A percentile compares a stretch with the other conserved stretches of the same genome.
Conservation (phyloP, 2,329 filamentous ascomycete species). For the Penicillium concentricum region DNA sequence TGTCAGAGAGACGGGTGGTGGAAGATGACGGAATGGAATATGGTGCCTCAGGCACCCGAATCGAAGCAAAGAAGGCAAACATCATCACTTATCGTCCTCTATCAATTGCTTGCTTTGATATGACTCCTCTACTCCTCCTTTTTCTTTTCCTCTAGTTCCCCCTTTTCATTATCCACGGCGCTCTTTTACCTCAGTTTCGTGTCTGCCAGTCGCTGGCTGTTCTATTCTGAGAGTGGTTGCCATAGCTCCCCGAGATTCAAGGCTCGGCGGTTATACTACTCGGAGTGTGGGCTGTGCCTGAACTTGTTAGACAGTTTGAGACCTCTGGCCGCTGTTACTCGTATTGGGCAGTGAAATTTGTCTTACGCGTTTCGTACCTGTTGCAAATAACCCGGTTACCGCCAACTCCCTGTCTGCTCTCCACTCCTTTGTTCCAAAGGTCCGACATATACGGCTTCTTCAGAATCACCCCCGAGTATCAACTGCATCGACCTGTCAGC, state of each 20-base stretch:
- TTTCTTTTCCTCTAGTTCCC: constrained; percentile 5
- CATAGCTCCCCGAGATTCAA: constrained; percentile 6
- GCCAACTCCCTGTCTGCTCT: not conserved
- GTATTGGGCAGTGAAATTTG: constrained; percentile 9
- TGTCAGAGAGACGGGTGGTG: not conserved
- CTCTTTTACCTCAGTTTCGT: not conserved
- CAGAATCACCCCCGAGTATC: constrained; percentile 1
- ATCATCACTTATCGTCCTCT: constrained; percentile 22
- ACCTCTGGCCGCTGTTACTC: constrained; percentile 10
- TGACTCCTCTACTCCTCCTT: constrained; percentile 6
- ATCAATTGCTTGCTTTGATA: constrained; percentile 6
- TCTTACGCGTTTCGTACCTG: constrained; percentile 4
- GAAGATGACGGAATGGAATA: constrained; percentile 8
- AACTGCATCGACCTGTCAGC: not conserved
- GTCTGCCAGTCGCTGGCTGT: not conserved
- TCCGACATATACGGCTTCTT: constrained; percentile 1
- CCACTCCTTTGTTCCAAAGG: constrained; percentile 13
- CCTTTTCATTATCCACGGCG: not conserved
- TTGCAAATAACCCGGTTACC: not conserved
- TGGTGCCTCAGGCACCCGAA: constrained; percentile 8
- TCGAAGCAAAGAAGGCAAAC: constrained; percentile 22
- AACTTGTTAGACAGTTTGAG: constrained; percentile 17
- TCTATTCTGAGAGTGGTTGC: not conserved
- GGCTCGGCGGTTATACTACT: constrained; percentile 19
- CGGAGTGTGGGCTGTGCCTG: constrained; percentile 17